Evolutionary conservation across 1,284 basidiomycete genomes (phyloP).

Genomic region (Ganoderma multipileum): DNA sequence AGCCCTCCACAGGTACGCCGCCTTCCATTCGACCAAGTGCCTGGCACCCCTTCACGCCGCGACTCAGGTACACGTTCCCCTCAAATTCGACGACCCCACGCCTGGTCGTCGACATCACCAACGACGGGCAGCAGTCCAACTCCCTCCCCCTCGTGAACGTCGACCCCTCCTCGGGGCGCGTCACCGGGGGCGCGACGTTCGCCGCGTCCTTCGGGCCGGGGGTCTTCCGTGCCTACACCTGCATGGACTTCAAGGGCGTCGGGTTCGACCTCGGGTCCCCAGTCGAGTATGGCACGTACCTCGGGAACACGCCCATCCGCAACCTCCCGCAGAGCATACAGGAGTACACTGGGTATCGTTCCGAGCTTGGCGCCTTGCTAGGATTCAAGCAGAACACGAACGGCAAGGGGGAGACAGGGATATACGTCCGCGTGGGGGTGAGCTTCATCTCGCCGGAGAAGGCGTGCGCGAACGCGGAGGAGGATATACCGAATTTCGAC

Average conservation of each 20-base stretch:
- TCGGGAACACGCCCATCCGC: constrained; percentile 52
- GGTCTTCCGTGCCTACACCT: constrained; percentile 63
- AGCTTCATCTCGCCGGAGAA: constrained; percentile 66
- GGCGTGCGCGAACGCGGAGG: constrained; percentile 64
- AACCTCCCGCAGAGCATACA: constrained; percentile 13
- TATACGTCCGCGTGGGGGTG: constrained; percentile 62
- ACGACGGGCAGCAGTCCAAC: constrained; percentile 61
- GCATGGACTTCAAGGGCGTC: constrained; percentile 65
- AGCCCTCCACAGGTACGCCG: constrained; percentile 56
- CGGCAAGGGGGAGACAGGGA: constrained; percentile 42
- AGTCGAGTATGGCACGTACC: constrained; percentile 62
- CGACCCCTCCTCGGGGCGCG: constrained; percentile 54
- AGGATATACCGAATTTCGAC: constrained; percentile 64
- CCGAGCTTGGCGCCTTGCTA: constrained; percentile 57
- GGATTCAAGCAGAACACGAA: constrained; percentile 50
- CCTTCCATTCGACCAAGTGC: background rate
- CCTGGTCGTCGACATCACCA: constrained; percentile 62
- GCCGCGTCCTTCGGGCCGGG: constrained; percentile 62
- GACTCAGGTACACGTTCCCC: constrained; percentile 42
- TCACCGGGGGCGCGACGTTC: constrained; percentile 48
- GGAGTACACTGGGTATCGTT: constrained; percentile 20
- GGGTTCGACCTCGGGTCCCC: constrained; percentile 51
- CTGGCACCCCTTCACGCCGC: too few relatives aligned
- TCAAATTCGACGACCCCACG: constrained; percentile 46
- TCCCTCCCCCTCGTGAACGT: constrained; percentile 53